Conservation (phyloP, 163 green algal species). For the Scenedesmus sp. region DNA sequence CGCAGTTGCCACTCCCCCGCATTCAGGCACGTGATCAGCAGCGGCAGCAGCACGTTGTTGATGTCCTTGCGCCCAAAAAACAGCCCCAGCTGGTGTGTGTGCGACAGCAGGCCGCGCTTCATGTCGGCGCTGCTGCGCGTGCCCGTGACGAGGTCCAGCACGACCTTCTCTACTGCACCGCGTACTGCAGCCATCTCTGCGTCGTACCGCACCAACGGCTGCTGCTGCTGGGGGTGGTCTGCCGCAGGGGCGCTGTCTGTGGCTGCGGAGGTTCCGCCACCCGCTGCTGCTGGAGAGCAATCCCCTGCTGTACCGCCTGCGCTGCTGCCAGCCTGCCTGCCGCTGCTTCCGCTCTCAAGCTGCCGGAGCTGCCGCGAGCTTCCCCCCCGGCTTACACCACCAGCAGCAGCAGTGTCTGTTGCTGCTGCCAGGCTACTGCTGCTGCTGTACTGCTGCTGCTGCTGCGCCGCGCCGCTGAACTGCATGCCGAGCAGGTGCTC, state of each 20-base stretch:
- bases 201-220: constrained; percentile 64
- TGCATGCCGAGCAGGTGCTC: constrained; percentile 83
- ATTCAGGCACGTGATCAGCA: constrained; percentile 97
- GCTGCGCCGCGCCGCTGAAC: constrained; percentile 24
- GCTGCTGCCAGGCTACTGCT: not conserved
- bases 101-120: constrained; percentile 82
- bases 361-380: not conserved
- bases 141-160: constrained; percentile 90
- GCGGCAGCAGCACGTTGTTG: constrained; percentile 94
- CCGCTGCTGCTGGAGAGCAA: not conserved
- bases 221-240: constrained; percentile 33
- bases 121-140: constrained; percentile 66
- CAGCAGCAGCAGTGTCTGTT: constrained; percentile 42
- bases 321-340: not conserved
- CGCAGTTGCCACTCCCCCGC: constrained; percentile 84
- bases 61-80: constrained; percentile 82
- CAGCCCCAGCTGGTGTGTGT: constrained; percentile 62
- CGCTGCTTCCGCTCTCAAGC: not conserved
- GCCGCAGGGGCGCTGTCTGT: not conserved
- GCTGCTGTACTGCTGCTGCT: constrained; percentile 12
- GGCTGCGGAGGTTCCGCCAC: not conserved
- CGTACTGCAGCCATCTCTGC: constrained; percentile 78
- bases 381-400: not conserved
- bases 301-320: not conserved
- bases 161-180: constrained; percentile 76